Conservation (phyloP, 1,284 basidiomycete species). For the Boletellus dicymbophilus region DNA sequence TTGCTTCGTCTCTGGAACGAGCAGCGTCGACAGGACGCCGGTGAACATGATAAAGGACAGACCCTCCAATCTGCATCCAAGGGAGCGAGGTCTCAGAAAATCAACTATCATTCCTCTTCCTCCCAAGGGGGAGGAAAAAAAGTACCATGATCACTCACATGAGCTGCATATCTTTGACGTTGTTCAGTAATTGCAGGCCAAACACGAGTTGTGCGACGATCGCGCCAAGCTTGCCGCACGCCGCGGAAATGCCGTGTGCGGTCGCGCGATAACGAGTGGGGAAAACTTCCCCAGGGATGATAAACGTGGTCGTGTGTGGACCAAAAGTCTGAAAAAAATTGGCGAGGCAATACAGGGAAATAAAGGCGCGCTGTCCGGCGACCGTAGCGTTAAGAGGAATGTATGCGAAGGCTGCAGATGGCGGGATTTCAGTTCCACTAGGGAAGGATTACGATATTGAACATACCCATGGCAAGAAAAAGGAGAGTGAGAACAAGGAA, state of each 20-base stretch:
- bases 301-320: slow-evolving; percentile 74
- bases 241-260: slow-evolving; percentile 72
- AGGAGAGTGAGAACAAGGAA: slow-evolving; percentile 55
- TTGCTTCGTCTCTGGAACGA: slow-evolving; percentile 63
- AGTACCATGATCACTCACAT: slow-evolving; percentile 27
- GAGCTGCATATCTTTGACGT: slow-evolving; percentile 40
- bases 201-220: slow-evolving; percentile 68
- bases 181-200: slow-evolving; percentile 38
- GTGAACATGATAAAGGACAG: slow-evolving; percentile 62
- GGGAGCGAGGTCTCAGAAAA: too few species aligned
- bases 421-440: too few species aligned
- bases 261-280: slow-evolving; percentile 75
- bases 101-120: too few species aligned
- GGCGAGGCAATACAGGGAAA: slow-evolving; percentile 64
- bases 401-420: slow-evolving; percentile 53
- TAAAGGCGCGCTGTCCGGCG: slow-evolving; percentile 47
- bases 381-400: slow-evolving; percentile 48
- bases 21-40: slow-evolving; percentile 57
- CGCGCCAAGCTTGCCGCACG: slow-evolving; percentile 68
- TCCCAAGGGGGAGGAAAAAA: too few species aligned
- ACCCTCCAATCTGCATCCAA: slow-evolving; percentile 44
- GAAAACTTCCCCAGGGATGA: slow-evolving; percentile 74
- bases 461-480: slow-evolving; percentile 51
- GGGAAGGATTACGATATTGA: neutral
- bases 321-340: slow-evolving; percentile 62